Evolutionary conservation across 768 basidiomycete species (phyloP), one percentile per base, ranked within the genome.

Genomic region (Suillus ampliporus): DNA sequence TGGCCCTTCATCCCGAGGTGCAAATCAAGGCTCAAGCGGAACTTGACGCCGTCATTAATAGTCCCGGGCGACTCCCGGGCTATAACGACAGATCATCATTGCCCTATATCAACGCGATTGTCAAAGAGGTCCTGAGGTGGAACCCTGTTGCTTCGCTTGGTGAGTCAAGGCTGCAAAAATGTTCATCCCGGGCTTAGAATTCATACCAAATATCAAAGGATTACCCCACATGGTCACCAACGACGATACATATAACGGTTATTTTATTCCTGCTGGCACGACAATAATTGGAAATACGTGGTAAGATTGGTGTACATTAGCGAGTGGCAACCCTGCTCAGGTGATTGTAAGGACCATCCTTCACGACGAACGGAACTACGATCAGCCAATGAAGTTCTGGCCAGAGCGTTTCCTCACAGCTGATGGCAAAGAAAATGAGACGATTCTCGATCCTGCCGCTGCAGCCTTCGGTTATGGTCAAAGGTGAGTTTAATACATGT

Each of bases 241-340:
- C 48, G 73, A 75, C 46, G 75, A 76, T 61, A 53, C 57, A 40
- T 76, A 75, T 48, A 51, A 71, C 23, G 74, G 71, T 40, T 75
- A 73, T 57, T 72, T 74, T 60, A 75, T 75, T 44, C 74, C 74
- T n/a, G 74, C 71, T 5, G 74, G 74, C 15, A 78, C 87, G 1
- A 83, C 81, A 10, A 80, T 89, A 19, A 82, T 86, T 34, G 86
- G 85, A 1, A 89, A 87, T 65, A 80, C 84, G 21, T 89, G 87
- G 87, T 81, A 17, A 64, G 69, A 38, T 38, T 2, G 7, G 17
- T 44, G 17, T 13, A 17, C 17, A 37, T 37, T 56, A 38, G 6
- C n/a, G 23, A 14, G 21, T 21, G 54, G 14, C 19, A 38, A 23
- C 6, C 26, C 31, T 31, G 17, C 19, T 23, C 14, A 41, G 7